Base-by-base conservation (phyloP, 306 rosid species). In the Prunus armeniaca region DNA sequence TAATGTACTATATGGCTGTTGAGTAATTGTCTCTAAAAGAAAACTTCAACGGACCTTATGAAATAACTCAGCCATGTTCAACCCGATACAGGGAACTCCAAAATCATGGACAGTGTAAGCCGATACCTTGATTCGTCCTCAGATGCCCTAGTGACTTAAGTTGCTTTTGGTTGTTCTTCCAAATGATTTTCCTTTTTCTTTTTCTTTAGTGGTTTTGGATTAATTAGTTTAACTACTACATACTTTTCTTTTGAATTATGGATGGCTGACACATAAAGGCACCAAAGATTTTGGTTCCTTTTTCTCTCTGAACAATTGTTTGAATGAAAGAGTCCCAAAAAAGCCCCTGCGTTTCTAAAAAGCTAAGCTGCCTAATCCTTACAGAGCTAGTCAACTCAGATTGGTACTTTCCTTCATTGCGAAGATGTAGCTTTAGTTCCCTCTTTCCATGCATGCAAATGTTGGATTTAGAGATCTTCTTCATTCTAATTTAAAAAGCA, bases 351-450 rank as follows among this genome's bases (percentile, higher is more conserved):
- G 43, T 72, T 57, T 64, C 43, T 50, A n/a, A 28, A 72, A 57
- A 72, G 43, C 67, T 41, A 15, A 55, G 38, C 1, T 30, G 28
- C 14, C 51, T 51, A 60, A 60, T 65, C 85, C 82, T 75, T 54
- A 64, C 43, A 78, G 65, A 78, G 55, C 68, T 51, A 78, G 89
- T 82, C 87, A 88, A 77, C 79, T 69, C 25, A 61, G 81, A 78
- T 82, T 45, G 84, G 81, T 82, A 75, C 94, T 87, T 89, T 91
- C 76, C 97, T 89, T 91, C 89, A 74, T 73, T 67, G 54, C 64
- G 89, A 89, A 89, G 97, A 78, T 80, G 85, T 81, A 79, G 75
- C 75, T 55, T 65, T 65, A 65, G 3, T 12, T 47, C 47, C 38
- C 27, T 19, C 27, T 24, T 72, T 72, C 76, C 67, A 72, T 72